Evolutionary conservation across 805 yeast species (phyloP), one percentile per base, ranked within the genome.

Genomic region (Scheffersomyces stipitis): DNA sequence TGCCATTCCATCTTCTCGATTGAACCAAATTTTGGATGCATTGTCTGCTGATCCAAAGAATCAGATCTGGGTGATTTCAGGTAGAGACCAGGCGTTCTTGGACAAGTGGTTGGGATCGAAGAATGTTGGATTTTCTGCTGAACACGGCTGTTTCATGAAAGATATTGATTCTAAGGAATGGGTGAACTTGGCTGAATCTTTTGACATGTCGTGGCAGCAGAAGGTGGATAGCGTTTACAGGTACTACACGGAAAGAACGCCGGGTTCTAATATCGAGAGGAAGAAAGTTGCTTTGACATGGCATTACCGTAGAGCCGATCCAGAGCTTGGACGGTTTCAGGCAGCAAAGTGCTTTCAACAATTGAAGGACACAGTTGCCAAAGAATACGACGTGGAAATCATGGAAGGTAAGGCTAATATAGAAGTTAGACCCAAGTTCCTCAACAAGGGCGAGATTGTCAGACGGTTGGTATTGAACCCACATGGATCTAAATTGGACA

Each of bases 361-460:
- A 42, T 63, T 93, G 44, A 66, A 73, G 40, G 68, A 66, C 13
- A 73, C 81, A 1, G 76, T 90, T 8, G 84, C 76, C 3, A 62
- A 60, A 18, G 74, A 76, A 15, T 85, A 79, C 54, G 96, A 88
- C 43, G 84, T 93, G 29, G 99, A 93, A 55, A 93, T 93, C 12
- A 91, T 93, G 97, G 73, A 84, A 10, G 99, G 99, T 31, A 93
- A 93, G 64, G 98, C 98, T 22, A 93, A 93, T 55, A 76, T 93
- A 31, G 99, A 93, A 64, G 98, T 93, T n/a, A 75, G 99, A 45
- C 99, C 99, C 10, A 78, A 80, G 41, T 86, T 89, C 58, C 88
- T 91, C 37, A 93, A 93, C 68, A 93, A 93, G 62, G 99, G 99
- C 39, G 99, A 91, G 62, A 93, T 93, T 52, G 98, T 86, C 26